Evolutionary conservation across 2,329 filamentous ascomycete species (phyloP).

Genomic region (Dothistroma septosporum): DNA sequence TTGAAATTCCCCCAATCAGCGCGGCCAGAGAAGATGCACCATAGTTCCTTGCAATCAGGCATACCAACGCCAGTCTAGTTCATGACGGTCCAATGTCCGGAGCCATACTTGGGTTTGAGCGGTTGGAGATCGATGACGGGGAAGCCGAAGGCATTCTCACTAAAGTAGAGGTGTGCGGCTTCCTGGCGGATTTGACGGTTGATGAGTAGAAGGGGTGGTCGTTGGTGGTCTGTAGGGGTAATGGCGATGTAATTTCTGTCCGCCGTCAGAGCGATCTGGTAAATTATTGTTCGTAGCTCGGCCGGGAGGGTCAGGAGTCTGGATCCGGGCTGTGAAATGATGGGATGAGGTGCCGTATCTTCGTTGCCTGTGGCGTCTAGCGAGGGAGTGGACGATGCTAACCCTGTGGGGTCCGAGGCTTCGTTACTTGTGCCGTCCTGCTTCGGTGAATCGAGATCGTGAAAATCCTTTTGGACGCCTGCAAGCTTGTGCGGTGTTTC

Average conservation of each 20-base stretch:
- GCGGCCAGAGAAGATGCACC: neutral
- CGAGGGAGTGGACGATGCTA: too few species aligned
- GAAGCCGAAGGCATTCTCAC: slow-evolving; percentile 42
- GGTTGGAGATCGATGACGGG: neutral
- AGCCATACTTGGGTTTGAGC: neutral
- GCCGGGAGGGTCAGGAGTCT: slow-evolving; percentile 32
- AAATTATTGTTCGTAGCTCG: slow-evolving; percentile 46
- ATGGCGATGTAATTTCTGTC: slow-evolving; percentile 31
- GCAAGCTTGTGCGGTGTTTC: neutral
- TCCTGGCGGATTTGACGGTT: slow-evolving; percentile 41
- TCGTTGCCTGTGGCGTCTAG: too few species aligned
- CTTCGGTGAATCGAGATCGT: neutral
- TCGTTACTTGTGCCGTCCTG: too few species aligned
- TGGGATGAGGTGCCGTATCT: neutral
- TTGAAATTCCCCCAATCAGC: neutral
- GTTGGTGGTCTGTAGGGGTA: slow-evolving; percentile 30
- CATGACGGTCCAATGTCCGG: neutral
- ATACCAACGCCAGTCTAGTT: neutral
- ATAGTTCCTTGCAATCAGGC: neutral
- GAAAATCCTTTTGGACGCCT: neutral
- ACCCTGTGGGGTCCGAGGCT: too few species aligned
- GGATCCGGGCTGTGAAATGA: neutral
- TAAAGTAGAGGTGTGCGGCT: slow-evolving; percentile 43
- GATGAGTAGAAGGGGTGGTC: slow-evolving; percentile 41
- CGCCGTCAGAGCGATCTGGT: slow-evolving; percentile 37